A percentile compares a stretch with the other conserved stretches of the same genome.
These are phyloP conservation scores for Helotiales sp. DNA, from an alignment of 2,329 filamentous ascomycete genomes.

Conservation along the genomic window DNA sequence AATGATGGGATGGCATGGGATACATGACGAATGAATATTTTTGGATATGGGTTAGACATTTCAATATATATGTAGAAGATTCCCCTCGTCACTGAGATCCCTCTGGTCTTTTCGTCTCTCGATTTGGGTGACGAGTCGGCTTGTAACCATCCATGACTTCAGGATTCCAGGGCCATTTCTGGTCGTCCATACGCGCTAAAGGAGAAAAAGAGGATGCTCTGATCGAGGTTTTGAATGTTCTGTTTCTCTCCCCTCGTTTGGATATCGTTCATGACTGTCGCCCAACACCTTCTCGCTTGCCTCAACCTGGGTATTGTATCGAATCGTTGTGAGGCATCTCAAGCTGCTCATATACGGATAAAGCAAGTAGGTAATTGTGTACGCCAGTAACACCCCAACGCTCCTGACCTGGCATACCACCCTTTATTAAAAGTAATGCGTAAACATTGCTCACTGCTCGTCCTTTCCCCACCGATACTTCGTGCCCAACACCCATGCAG, in stretches of 20 bases:
- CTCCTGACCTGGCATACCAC: not conserved
- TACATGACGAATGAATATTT: not conserved
- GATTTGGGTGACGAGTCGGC: too few relatives aligned
- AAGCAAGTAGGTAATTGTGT: not conserved
- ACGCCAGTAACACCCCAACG: not conserved
- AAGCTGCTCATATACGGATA: not conserved
- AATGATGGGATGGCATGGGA: not conserved
- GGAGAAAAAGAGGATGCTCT: too few relatives aligned
- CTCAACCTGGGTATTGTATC: not conserved
- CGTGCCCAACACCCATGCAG: not conserved
- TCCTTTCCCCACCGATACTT: not conserved
- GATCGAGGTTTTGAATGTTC: not conserved
- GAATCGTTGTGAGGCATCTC: not conserved
- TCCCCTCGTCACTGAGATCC: not conserved
- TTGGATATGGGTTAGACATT: not conserved
- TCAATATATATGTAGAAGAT: conserved; percentile 8
- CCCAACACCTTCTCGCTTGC: not conserved
- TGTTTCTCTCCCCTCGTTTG: not conserved
- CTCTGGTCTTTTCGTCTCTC: too few relatives aligned
- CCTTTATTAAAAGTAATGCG: not conserved
- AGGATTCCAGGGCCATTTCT: too few relatives aligned
- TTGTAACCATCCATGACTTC: too few relatives aligned
- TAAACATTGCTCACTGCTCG: not conserved
- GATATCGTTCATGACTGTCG: not conserved
- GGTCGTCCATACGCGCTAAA: too few relatives aligned